Evolutionary conservation across 495 filamentous ascomycete species (phyloP), one percentile per base, ranked within the genome.

Genomic region (Podospora conica): DNA sequence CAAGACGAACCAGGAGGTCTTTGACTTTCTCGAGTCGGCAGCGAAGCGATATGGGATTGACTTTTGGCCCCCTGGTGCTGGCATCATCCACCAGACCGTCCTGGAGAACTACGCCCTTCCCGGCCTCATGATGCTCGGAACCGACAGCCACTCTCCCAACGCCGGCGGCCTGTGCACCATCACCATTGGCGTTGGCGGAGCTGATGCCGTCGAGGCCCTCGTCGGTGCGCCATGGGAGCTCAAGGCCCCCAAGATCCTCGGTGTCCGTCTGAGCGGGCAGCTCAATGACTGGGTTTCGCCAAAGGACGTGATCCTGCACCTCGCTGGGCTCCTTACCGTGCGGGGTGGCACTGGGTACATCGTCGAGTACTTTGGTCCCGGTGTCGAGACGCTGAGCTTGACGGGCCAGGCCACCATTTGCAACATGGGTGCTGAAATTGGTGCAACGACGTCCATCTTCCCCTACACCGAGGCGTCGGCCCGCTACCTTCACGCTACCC

Each of bases 101-200:
- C 81, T 98, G 70, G 95, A 98, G 82, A 98, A 98, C 79, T 98
- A 98, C 74, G 91, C 95, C n/a, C 88, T 92, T 5, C 95, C 95
- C 5, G 95, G 95, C 56, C 75, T 97, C 72, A 97, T 98, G 95
- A 97, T 98, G 93, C 85, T 98, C n/a, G 95, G 95, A 65, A 98
- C 95, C 40, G 95, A 98, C 77, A 97, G 93, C 73, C 95, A 98
- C 80, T 97, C 95, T 27, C 95, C 95, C 22, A 98, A 98, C 76
- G 95, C 88, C 15, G 95, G 95, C 75, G 95, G 95, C 66, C 78
- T 98, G 40, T 92, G 90, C 66, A 91, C 92, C 2, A 96, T 97
- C 74, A 96, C 95, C 3, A 98, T 98, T 73, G 95, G 95, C 79
- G 95, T 98, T 31, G 95, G 95, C 69, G 95, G 95, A 74, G 95